Evolutionary conservation across 2,329 filamentous ascomycete genomes (phyloP).

Genomic region (Fusarium cyanostomum): DNA sequence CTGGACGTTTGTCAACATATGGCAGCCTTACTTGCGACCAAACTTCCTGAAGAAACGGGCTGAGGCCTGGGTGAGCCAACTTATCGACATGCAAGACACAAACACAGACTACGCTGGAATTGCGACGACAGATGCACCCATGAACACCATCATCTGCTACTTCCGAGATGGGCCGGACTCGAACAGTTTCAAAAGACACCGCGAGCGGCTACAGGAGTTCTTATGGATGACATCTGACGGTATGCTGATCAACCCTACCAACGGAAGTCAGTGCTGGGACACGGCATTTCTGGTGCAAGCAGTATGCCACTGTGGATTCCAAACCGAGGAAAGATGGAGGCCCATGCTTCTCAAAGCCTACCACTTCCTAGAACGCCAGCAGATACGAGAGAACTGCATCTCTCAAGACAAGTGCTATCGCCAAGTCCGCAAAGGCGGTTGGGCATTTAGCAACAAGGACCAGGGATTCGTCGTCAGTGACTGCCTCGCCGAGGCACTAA

Average conservation of each 20-base stretch:
- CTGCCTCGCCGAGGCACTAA: constrained; percentile 89
- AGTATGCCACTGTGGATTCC: constrained; percentile 78
- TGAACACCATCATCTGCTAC: constrained; percentile 88
- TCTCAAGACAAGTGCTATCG: constrained; percentile 84
- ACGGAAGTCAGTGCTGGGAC: constrained; percentile 96
- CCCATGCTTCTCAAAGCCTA: constrained; percentile 85
- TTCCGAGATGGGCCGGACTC: constrained; percentile 82
- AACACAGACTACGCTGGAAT: constrained; percentile 89
- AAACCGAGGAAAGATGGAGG: constrained; percentile 76
- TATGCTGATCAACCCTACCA: constrained; percentile 94
- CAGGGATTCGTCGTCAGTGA: constrained; percentile 97
- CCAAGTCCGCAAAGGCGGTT: constrained; percentile 88
- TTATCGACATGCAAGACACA: constrained; percentile 88
- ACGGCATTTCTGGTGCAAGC: constrained; percentile 89
- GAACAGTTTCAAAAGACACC: constrained; percentile 75
- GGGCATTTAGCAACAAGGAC: constrained; percentile 90
- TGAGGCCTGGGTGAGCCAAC: constrained; percentile 80
- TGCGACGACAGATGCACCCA: constrained; percentile 86
- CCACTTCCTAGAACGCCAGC: constrained; percentile 86
- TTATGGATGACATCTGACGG: constrained; percentile 92
- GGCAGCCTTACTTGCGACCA: constrained; percentile 78
- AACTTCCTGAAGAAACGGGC: constrained; percentile 72
- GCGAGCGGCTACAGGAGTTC: constrained; percentile 83
- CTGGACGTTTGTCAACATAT: constrained; percentile 79
- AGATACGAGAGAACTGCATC: constrained; percentile 83